Evolutionary conservation across 1,284 basidiomycete species (phyloP).

Genomic region (Trametes versicolor): DNA sequence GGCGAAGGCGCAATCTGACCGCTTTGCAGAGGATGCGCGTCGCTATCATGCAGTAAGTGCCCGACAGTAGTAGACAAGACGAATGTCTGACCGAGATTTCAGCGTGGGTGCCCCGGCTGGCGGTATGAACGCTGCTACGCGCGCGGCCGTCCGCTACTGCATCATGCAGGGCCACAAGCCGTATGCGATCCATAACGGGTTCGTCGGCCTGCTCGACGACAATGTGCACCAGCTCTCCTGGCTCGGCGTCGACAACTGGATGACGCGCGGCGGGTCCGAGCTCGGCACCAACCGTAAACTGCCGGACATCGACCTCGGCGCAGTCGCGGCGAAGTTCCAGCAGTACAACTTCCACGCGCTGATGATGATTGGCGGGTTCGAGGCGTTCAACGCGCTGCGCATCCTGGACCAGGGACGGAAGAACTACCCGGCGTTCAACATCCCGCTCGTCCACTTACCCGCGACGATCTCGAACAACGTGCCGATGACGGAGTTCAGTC

Average conservation of each 20-base stretch:
- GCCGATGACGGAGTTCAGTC: constrained; percentile 94
- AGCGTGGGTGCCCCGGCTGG: constrained; percentile 97
- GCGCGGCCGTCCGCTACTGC: constrained; percentile 94
- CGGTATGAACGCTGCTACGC: constrained; percentile 98
- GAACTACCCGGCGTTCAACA: constrained; percentile 90
- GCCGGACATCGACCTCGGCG: constrained; percentile 88
- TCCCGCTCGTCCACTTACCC: constrained; percentile 93
- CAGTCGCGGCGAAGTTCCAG: constrained; percentile 91
- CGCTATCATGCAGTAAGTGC: constrained; percentile 90
- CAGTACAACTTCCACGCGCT: constrained; percentile 85
- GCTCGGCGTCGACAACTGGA: constrained; percentile 98
- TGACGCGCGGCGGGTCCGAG: constrained; percentile 96
- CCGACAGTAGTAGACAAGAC: too few relatives aligned
- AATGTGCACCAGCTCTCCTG: constrained; percentile 89
- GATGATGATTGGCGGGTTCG: constrained; percentile 95
- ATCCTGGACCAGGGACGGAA: constrained; percentile 85
- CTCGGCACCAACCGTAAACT: constrained; percentile 95
- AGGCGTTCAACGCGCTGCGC: constrained; percentile 87
- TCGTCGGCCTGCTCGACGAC: constrained; percentile 93
- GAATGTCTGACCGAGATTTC: not conserved
- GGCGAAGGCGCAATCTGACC: constrained; percentile 1
- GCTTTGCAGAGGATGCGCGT: constrained; percentile 79
- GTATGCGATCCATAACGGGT: constrained; percentile 94
- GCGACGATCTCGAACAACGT: constrained; percentile 99
- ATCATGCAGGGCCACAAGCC: constrained; percentile 92